Base-by-base conservation (phyloP, 2,329 filamentous ascomycete species). In the Helminthosporium solani region DNA sequence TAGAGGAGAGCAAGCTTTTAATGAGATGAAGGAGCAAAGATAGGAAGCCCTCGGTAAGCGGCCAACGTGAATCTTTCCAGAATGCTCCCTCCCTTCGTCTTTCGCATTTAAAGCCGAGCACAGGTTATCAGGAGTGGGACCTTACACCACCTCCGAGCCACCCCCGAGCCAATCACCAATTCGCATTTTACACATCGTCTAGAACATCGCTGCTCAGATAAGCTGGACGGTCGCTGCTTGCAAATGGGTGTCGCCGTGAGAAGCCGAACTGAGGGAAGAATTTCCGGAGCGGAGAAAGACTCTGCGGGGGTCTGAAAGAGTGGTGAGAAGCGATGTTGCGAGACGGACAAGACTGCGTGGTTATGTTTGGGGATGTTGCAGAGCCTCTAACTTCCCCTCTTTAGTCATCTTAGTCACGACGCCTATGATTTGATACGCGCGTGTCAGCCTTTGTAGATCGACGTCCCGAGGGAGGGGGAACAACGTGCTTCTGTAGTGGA, bases 141-240 rank as follows among this genome's bases (percentile, higher is more conserved):
- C 40, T 33, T 12, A 25, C 38, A 40, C 19, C 40, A 15, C 44
- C 23, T 39, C 23, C 33, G 30, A 19, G 28, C 28, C 28, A n/a
- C 28, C 28, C 14, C 28, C 28, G 28, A 23, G 34, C 53, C 49
- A 52, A 54, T 52, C 44, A 47, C 28, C 21, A 18, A 15, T n/a
- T 11, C 27, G 15, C 8, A 21, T 21, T 19, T 9, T 16, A 14
- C 15, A 21, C 38, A 31, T 31, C 43, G 46, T 56, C 51, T 50
- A 52, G 53, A 52, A 47, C 46, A n/a, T 42, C 25, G 31, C 8
- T 53, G 53, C 51, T 52, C 50, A 47, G 37, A 37, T 56, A 56
- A 56, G 46, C 48, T 33, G 14, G 15, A 16, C 11, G 16, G 41
- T 21, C 38, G 19, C 23, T 31, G 18, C 16, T 15, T 18, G 25